A percentile compares a stretch with the other conserved stretches of the same genome.
phyloP scores from a whole-genome alignment of 768 basidiomycete species.

The Kwoniella mangroviensis region DNA sequence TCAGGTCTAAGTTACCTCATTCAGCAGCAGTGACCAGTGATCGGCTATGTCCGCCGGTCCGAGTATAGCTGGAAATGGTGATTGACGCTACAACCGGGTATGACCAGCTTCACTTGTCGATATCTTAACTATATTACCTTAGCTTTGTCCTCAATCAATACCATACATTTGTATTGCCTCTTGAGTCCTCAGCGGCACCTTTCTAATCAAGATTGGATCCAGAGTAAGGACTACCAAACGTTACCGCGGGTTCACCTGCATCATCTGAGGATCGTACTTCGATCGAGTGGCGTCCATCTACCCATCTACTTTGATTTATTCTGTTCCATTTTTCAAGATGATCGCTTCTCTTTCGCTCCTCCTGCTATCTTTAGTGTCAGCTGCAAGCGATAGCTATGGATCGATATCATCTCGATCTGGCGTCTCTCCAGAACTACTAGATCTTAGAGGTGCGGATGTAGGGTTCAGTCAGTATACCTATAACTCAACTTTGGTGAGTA shows the following conservation, averaged over 20 bases:
- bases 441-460: constrained; percentile 13
- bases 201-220: too few species aligned
- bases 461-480: constrained; percentile 11
- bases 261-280: not conserved
- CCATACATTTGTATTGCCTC: too few species aligned
- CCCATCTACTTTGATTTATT: too few species aligned
- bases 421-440: constrained; percentile 8
- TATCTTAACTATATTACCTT: not conserved
- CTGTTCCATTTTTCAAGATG: constrained; percentile 1
- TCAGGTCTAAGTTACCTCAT: not conserved
- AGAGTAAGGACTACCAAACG: too few species aligned
- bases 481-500: constrained; percentile 18
- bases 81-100: not conserved
- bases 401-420: constrained; percentile 16
- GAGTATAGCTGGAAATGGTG: not conserved
- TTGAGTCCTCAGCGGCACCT: too few species aligned
- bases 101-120: not conserved
- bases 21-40: not conserved
- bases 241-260: too few species aligned
- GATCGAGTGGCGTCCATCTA: constrained; percentile 6
- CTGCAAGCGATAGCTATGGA: constrained; percentile 1
- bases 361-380: constrained; percentile 1
- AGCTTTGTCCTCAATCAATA: not conserved
- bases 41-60: constrained; percentile 5
- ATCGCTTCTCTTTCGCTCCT: constrained; percentile 7